These are phyloP conservation scores for Cucurbita maxima DNA, from an alignment of 306 rosid species.

Conservation along the genomic window DNA sequence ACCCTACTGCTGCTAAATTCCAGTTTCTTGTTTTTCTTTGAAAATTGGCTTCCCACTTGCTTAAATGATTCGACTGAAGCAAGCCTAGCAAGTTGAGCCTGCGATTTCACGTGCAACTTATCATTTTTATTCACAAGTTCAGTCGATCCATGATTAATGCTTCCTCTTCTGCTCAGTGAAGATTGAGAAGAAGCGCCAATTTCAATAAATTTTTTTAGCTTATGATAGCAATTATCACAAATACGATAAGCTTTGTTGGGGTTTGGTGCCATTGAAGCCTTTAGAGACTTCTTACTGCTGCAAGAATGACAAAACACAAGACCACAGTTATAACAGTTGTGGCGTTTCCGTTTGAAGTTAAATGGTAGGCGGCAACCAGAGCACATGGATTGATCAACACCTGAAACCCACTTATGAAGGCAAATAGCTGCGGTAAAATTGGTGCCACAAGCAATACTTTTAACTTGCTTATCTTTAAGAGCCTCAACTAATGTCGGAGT, in stretches of 20 bases:
- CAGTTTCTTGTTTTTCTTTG: constrained; percentile 88
- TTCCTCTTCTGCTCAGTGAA: constrained; percentile 86
- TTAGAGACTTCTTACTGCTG: constrained; percentile 88
- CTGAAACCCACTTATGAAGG: constrained; percentile 98
- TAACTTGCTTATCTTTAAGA: constrained; percentile 87
- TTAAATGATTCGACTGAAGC: constrained; percentile 74
- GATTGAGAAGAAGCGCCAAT: constrained; percentile 63
- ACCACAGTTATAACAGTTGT: constrained; percentile 93
- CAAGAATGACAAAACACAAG: constrained; percentile 97
- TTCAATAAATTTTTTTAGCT: constrained; percentile 68
- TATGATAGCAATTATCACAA: constrained; percentile 82
- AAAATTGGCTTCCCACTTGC: constrained; percentile 71
- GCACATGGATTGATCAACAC: constrained; percentile 98
- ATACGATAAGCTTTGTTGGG: constrained; percentile 97
- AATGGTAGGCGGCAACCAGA: constrained; percentile 92
- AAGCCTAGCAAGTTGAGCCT: constrained; percentile 55
- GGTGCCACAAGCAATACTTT: constrained; percentile 87
- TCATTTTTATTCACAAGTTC: constrained; percentile 68
- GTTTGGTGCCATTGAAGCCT: constrained; percentile 99
- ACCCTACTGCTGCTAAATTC: constrained; percentile 96
- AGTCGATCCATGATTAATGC: constrained; percentile 54
- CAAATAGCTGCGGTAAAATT: constrained; percentile 93
- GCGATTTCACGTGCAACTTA: constrained; percentile 68
- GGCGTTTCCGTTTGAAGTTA: constrained; percentile 94
- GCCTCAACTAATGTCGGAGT: constrained; percentile 78